Percentiles rank a stretch among this genome's conserved stretches.
These are phyloP conservation scores for Samsoniella hepiali DNA, from an alignment of 2,329 filamentous ascomycete species.

Conservation along the genomic window DNA sequence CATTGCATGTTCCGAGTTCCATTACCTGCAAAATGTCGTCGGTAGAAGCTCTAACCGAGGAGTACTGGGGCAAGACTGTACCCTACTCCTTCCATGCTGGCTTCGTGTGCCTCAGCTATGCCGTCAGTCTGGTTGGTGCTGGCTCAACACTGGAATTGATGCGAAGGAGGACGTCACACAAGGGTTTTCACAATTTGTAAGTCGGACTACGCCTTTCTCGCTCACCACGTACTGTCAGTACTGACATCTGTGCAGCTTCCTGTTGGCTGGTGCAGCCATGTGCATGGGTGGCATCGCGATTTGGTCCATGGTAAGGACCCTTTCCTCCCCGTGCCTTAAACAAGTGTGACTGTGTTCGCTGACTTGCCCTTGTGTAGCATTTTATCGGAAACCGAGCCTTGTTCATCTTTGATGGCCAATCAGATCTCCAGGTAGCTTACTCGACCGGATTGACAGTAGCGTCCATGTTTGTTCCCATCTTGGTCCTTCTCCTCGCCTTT, in stretches of 20 bases:
- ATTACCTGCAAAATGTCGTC: conserved; percentile 6
- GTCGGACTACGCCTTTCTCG: conserved; percentile 21
- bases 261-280: conserved; percentile 61
- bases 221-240: neutral
- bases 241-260: conserved; percentile 43
- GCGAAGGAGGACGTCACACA: conserved; percentile 67
- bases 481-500: conserved; percentile 72
- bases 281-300: conserved; percentile 73
- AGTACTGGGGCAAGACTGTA: conserved; percentile 45
- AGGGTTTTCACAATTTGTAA: conserved; percentile 68
- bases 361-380: conserved; percentile 49
- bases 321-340: too few species aligned
- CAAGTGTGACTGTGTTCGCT: neutral
- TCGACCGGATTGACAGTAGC: conserved; percentile 67
- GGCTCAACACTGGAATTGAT: conserved; percentile 78
- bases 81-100: conserved; percentile 52
- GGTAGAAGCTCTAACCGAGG: conserved; percentile 31
- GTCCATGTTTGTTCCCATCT: conserved; percentile 76
- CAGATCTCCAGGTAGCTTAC: conserved; percentile 69
- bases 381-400: conserved; percentile 82
- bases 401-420: conserved; percentile 60
- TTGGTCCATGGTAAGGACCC: conserved; percentile 60
- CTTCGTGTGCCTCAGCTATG: conserved; percentile 69
- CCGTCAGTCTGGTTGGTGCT: conserved; percentile 75
- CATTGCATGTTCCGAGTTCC: neutral